A percentile compares a stretch with the other conserved stretches of the same genome.
These are phyloP conservation scores for Digitaria exilis DNA, from an alignment of 202 grass and related monocot species.

Conservation along the genomic window DNA sequence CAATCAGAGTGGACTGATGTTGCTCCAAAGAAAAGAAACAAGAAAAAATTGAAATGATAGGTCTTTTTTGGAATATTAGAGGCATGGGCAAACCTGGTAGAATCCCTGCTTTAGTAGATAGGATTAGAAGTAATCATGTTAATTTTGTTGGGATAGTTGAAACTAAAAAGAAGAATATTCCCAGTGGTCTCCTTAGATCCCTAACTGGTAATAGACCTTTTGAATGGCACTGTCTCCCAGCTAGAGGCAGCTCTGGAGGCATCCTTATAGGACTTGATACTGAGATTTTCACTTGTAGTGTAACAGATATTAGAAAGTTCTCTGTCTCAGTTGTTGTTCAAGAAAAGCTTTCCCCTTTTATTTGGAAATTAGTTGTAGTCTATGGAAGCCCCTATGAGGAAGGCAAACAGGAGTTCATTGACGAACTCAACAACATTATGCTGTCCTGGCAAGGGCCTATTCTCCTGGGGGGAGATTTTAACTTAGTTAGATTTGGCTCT, in stretches of 20 bases:
- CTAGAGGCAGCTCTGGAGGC: background rate
- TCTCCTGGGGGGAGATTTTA: background rate
- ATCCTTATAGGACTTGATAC: background rate
- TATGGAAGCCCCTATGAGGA: background rate
- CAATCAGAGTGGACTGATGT: too few species aligned
- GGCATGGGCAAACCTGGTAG: background rate
- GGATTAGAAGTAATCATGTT: rapidly evolving
- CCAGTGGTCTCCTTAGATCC: rapidly evolving
- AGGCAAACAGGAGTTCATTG: background rate
- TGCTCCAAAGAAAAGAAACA: background rate
- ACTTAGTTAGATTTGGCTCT: background rate
- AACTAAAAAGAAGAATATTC: rapidly evolving
- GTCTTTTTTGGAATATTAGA: background rate
- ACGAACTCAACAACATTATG: background rate
- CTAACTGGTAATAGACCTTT: background rate
- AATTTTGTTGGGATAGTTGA: background rate
- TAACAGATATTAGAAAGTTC: too few species aligned
- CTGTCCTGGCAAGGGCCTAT: rapidly evolving
- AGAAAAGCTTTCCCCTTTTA: background rate
- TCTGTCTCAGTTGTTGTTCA: background rate
- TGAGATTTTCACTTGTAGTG: too few species aligned
- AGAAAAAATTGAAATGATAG: background rate
- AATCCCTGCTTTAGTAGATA: background rate
- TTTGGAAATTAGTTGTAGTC: background rate
- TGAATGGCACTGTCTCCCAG: rapidly evolving